phyloP scores from a whole-genome alignment of 768 basidiomycete genomes.

The Pilatotrama ljubarskyi region DNA sequence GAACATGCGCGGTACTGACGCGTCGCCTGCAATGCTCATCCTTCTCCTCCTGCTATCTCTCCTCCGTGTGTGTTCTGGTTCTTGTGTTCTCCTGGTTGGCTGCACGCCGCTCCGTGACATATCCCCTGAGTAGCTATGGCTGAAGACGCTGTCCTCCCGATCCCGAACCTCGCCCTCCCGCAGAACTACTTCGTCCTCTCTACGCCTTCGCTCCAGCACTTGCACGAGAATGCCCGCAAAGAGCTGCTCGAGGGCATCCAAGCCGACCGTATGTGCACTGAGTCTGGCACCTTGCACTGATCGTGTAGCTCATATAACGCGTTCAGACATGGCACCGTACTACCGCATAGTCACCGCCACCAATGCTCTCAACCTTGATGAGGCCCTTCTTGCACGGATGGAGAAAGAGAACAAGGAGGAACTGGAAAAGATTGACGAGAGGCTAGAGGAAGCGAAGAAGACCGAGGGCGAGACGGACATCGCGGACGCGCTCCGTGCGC shows the following conservation, averaged over 20 bases:
- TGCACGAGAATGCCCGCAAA: constrained; percentile 67
- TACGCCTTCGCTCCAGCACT: constrained; percentile 54
- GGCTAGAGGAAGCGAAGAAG: constrained; percentile 83
- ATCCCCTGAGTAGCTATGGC: constrained; percentile 53
- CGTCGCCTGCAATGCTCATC: constrained; percentile 29
- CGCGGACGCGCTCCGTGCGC: constrained; percentile 79
- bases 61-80: constrained; percentile 5
- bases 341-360: constrained; percentile 59
- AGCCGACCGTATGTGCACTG: constrained; percentile 65
- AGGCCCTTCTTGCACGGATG: constrained; percentile 54
- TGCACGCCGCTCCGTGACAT: no score
- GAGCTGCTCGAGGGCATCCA: constrained; percentile 73
- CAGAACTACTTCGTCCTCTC: constrained; percentile 79
- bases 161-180: constrained; percentile 82
- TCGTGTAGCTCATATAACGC: not conserved
- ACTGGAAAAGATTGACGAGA: constrained; percentile 71
- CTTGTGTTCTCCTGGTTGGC: not conserved
- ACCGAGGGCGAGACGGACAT: constrained; percentile 94
- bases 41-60: not conserved
- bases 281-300: not conserved
- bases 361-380: constrained; percentile 50
- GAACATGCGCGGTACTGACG: constrained; percentile 35
- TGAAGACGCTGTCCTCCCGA: constrained; percentile 81
- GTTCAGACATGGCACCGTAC: constrained; percentile 86
- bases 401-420: constrained; percentile 71